Conservation (phyloP, 495 filamentous ascomycete genomes). For the Trichocladium antarcticum region DNA sequence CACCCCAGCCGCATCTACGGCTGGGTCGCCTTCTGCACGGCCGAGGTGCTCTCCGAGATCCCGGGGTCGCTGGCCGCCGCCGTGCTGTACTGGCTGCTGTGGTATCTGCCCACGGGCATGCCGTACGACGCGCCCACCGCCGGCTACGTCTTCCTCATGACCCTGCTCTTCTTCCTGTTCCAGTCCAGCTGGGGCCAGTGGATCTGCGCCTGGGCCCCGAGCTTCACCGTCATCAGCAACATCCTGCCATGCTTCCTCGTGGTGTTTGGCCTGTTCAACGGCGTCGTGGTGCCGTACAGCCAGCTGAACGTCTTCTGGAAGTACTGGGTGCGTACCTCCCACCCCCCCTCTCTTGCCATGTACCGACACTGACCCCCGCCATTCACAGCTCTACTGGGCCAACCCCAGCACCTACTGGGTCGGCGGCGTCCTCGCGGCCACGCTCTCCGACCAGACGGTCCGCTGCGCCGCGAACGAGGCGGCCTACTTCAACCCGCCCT, state of each 20-base stretch:
- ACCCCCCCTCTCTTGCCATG: background rate
- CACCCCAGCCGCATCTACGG: constrained; percentile 67
- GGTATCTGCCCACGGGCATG: constrained; percentile 71
- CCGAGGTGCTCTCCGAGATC: constrained; percentile 65
- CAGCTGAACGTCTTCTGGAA: constrained; percentile 62
- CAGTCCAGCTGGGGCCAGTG: constrained; percentile 69
- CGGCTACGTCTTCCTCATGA: constrained; percentile 79
- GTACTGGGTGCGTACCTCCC: constrained; percentile 45
- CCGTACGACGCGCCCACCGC: constrained; percentile 50
- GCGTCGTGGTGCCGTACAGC: constrained; percentile 52
- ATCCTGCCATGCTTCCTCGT: constrained; percentile 68
- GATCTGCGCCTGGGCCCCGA: constrained; percentile 72
- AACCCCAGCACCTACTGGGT: constrained; percentile 64
- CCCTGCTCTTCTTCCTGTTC: constrained; percentile 72
- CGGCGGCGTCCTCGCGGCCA: constrained; percentile 56
- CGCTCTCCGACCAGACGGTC: constrained; percentile 45
- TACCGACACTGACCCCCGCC: background rate
- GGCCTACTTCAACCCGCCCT: constrained; percentile 54
- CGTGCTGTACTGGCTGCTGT: constrained; percentile 61
- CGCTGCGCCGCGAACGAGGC: constrained; percentile 48
- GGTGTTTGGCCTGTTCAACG: constrained; percentile 65
- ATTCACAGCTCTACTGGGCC: constrained; percentile 58
- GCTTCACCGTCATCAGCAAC: constrained; percentile 71
- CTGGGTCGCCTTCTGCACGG: constrained; percentile 73
- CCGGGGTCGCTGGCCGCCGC: constrained; percentile 54